Conservation (phyloP, 257 asterid genomes). For the Ligustrum vulgare region DNA sequence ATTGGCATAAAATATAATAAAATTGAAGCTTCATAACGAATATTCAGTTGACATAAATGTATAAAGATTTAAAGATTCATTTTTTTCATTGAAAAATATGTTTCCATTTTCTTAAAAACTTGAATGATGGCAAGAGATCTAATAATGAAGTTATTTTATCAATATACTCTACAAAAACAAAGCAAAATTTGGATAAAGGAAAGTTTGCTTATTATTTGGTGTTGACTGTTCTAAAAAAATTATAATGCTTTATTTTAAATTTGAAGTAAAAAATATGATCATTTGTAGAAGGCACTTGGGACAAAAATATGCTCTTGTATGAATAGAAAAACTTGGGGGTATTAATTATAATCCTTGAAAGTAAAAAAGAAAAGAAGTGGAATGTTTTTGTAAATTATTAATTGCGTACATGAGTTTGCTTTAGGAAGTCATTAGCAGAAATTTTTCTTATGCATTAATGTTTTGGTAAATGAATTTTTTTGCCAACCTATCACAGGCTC, state of each 20-base stretch:
- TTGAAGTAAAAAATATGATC: constrained; percentile 6
- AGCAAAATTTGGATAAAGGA: not conserved
- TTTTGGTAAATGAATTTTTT: not conserved
- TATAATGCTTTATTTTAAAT: not conserved
- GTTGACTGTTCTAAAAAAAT: not conserved
- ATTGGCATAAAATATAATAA: not conserved
- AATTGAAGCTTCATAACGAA: not conserved
- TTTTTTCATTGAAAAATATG: not conserved
- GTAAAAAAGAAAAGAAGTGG: not conserved
- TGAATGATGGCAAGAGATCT: not conserved
- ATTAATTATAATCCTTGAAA: not conserved
- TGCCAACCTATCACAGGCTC: not conserved
- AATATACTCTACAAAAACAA: not conserved
- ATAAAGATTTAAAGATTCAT: not conserved
- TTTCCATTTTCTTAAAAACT: not conserved
- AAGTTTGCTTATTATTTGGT: constrained; percentile 12
- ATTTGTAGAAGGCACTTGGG: constrained; percentile 7
- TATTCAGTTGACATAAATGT: not conserved
- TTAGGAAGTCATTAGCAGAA: not conserved
- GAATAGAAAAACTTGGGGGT: not conserved
- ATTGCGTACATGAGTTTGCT: not conserved
- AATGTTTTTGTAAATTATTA: not conserved
- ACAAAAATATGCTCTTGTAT: not conserved
- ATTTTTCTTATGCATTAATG: not conserved
- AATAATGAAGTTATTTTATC: not conserved